Conservation (phyloP, 495 filamentous ascomycete species). For the Tuber umbilicatum region DNA sequence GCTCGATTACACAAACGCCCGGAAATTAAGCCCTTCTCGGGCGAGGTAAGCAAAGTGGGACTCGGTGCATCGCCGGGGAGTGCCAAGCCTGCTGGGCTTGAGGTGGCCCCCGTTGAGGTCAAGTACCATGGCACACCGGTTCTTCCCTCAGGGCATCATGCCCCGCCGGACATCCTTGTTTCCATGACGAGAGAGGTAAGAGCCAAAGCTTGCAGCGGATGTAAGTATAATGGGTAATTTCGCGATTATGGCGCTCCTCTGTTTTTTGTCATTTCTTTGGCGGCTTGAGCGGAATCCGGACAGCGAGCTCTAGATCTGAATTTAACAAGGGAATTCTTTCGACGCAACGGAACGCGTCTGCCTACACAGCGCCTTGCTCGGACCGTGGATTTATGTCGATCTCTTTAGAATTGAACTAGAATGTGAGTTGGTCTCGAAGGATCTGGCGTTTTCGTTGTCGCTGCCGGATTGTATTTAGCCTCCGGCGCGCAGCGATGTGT, state of each 20-base stretch:
- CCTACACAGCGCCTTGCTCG: background rate
- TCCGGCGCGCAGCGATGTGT: too few relatives aligned
- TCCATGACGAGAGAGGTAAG: too few relatives aligned
- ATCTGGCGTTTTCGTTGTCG: background rate
- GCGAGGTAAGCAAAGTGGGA: background rate
- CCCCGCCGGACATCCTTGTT: too few relatives aligned
- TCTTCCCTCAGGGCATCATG: too few relatives aligned
- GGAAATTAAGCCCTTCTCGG: background rate
- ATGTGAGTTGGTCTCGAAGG: background rate
- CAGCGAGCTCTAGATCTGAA: background rate
- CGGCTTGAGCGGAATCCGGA: background rate
- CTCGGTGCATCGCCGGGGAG: too few relatives aligned
- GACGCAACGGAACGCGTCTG: background rate
- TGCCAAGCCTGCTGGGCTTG: background rate
- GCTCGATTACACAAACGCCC: background rate
- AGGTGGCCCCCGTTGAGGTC: background rate
- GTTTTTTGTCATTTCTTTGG: background rate
- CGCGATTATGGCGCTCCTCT: too few relatives aligned
- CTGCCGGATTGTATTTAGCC: too few relatives aligned
- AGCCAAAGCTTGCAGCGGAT: too few relatives aligned
- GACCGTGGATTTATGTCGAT: background rate
- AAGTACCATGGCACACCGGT: too few relatives aligned
- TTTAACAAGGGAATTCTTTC: background rate
- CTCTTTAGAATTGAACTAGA: background rate
- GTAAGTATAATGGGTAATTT: too few relatives aligned